Evolutionary conservation across 2,329 filamentous ascomycete genomes (phyloP).

Genomic region (Tolypocladium tropicale): DNA sequence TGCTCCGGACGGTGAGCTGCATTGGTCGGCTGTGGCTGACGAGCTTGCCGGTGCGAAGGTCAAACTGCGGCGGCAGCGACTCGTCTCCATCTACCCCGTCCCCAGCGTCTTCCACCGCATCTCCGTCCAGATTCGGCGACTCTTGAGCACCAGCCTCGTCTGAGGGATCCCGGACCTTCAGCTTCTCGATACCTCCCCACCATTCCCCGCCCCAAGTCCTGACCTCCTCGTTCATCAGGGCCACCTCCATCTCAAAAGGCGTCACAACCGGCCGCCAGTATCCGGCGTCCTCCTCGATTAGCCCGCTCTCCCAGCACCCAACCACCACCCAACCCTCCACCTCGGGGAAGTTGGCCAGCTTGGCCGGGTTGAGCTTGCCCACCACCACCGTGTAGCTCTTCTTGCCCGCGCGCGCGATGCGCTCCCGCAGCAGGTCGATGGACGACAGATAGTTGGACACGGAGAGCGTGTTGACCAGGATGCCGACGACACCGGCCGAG

Average conservation of each 20-base stretch:
- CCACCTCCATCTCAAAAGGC: slow-evolving; percentile 82
- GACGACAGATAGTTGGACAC: slow-evolving; percentile 84
- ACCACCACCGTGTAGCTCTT: slow-evolving; percentile 96
- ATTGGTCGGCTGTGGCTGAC: slow-evolving; percentile 71
- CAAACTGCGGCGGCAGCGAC: slow-evolving; percentile 80
- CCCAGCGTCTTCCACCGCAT: slow-evolving; percentile 21
- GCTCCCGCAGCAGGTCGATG: slow-evolving; percentile 59
- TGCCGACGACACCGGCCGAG: slow-evolving; percentile 78
- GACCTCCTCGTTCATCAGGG: slow-evolving; percentile 62
- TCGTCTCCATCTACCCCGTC: slow-evolving; percentile 51
- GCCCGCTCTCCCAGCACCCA: slow-evolving; percentile 92
- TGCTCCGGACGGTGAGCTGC: slow-evolving; percentile 30
- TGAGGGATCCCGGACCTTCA: slow-evolving; percentile 35
- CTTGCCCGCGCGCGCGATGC: slow-evolving; percentile 74
- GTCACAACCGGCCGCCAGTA: slow-evolving; percentile 88
- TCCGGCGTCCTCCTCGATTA: slow-evolving; percentile 72
- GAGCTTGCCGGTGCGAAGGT: slow-evolving; percentile 79
- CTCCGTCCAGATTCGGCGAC: slow-evolving; percentile 9
- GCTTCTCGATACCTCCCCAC: slow-evolving; percentile 73
- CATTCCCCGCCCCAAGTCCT: slow-evolving; percentile 81
- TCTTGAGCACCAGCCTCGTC: slow-evolving; percentile 13
- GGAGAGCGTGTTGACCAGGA: slow-evolving; percentile 89
- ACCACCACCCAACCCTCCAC: slow-evolving; percentile 95
- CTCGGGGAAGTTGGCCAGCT: slow-evolving; percentile 93
- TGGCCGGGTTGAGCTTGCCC: slow-evolving; percentile 90